Conservation (phyloP, 2,329 filamentous ascomycete genomes). For the Trichophyton simii region DNA sequence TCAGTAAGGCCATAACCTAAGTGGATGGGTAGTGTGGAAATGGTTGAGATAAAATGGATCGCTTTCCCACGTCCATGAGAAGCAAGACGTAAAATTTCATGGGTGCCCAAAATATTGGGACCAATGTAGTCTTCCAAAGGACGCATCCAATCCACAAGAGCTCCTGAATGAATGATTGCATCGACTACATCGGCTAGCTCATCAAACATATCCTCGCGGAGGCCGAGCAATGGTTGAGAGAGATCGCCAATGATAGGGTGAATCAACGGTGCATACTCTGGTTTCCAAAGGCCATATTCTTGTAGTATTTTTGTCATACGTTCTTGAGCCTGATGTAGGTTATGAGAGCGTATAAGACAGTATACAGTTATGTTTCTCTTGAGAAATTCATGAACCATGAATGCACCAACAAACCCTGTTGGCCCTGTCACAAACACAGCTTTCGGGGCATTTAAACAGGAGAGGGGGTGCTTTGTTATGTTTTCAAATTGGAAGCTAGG, state of each 20-base stretch:
- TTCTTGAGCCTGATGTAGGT: not conserved
- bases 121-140: constrained; percentile 3
- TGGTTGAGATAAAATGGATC: not conserved
- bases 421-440: not conserved
- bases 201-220: not conserved
- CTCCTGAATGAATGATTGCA: constrained; percentile 2
- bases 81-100: not conserved
- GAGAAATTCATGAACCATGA: not conserved
- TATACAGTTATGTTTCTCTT: not conserved
- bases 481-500: not conserved
- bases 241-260: not conserved
- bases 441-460: not conserved
- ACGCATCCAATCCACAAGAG: constrained; percentile 5
- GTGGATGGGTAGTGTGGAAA: constrained; percentile 1
- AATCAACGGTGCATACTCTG: not conserved
- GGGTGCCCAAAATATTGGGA: not conserved
- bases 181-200: not conserved
- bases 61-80: not conserved
- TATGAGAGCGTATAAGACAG: not conserved
- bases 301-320: not conserved
- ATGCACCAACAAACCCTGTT: constrained; percentile 3
- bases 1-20: constrained; percentile 2
- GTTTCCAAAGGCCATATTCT: not conserved
- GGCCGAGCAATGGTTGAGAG: not conserved
- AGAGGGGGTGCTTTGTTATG: not conserved